A percentile compares a stretch with the other conserved stretches of the same genome.
Evolutionary conservation across 1,139 yeast species (phyloP).

Genomic region (Suhomyces anneliseae): DNA sequence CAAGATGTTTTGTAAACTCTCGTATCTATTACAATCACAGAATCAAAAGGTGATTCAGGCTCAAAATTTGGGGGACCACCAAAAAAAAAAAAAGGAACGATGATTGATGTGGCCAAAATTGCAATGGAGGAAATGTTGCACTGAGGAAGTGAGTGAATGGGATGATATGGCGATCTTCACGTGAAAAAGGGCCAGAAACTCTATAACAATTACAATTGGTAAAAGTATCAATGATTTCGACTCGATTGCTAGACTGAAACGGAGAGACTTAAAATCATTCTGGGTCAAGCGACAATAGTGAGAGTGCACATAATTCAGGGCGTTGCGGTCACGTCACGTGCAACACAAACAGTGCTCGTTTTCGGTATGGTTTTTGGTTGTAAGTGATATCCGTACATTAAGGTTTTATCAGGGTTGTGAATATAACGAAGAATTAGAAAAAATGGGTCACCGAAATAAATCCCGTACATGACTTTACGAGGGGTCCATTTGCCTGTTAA

Average conservation of each 20-base stretch:
- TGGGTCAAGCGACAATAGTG: neutral
- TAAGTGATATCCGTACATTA: neutral
- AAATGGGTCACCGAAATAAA: too few relatives aligned
- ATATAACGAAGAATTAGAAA: too few relatives aligned
- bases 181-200: neutral
- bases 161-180: neutral
- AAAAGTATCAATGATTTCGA: neutral
- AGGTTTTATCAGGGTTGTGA: too few relatives aligned
- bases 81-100: neutral
- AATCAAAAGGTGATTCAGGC: too few relatives aligned
- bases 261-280: neutral
- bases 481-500: too few relatives aligned
- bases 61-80: too few relatives aligned
- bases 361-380: neutral
- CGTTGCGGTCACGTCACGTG: neutral
- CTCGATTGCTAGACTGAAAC: neutral
- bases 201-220: neutral
- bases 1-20: too few relatives aligned
- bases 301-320: neutral
- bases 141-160: neutral
- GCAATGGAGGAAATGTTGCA: too few relatives aligned
- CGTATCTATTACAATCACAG: too few relatives aligned
- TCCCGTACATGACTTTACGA: too few relatives aligned
- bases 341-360: neutral
- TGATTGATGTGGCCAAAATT: neutral